A percentile compares a stretch with the other conserved stretches of the same genome.
These are phyloP conservation scores for Penstemon newberryi DNA, from an alignment of 257 asterid genomes.

Conservation along the genomic window DNA sequence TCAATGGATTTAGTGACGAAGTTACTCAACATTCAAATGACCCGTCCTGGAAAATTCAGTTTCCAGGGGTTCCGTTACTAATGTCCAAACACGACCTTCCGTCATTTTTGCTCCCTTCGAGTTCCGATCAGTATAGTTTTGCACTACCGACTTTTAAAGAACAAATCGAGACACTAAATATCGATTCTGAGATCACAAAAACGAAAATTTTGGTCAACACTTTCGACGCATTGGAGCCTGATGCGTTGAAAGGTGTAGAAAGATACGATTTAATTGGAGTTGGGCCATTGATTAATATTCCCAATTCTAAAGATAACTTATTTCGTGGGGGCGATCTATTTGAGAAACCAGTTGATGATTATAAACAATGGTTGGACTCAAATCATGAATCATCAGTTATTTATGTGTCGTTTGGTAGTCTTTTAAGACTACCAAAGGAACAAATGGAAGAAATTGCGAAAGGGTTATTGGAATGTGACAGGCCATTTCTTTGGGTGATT, in stretches of 20 bases:
- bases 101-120: slow-evolving; percentile 41
- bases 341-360: slow-evolving; percentile 34
- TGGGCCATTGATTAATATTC: slow-evolving; percentile 50
- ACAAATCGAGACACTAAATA: slow-evolving; percentile 42
- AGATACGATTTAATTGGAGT: slow-evolving; percentile 36
- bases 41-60: slow-evolving; percentile 24
- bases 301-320: slow-evolving; percentile 21
- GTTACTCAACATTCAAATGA: slow-evolving; percentile 9
- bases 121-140: slow-evolving; percentile 12
- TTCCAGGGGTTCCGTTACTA: slow-evolving; percentile 53
- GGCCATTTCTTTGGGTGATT: slow-evolving; percentile 69
- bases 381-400: slow-evolving; percentile 41
- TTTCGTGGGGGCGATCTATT: slow-evolving; percentile 41
- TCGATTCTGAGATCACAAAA: slow-evolving; percentile 9
- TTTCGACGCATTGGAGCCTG: slow-evolving; percentile 43
- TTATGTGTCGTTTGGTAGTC: slow-evolving; percentile 66
- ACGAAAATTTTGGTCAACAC: slow-evolving; percentile 55
- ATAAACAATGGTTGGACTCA: slow-evolving; percentile 44
- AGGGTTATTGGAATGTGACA: slow-evolving; percentile 31
- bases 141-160: slow-evolving; percentile 38
- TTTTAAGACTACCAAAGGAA: slow-evolving; percentile 21
- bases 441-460: slow-evolving; percentile 60
- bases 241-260: slow-evolving; percentile 35
- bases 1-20: slow-evolving; percentile 45
- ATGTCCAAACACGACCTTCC: slow-evolving; percentile 50